Percentiles rank a stretch among this genome's conserved stretches.
phyloP scores from a whole-genome alignment of 441 rosid genomes.

The Croton laevigatus region DNA sequence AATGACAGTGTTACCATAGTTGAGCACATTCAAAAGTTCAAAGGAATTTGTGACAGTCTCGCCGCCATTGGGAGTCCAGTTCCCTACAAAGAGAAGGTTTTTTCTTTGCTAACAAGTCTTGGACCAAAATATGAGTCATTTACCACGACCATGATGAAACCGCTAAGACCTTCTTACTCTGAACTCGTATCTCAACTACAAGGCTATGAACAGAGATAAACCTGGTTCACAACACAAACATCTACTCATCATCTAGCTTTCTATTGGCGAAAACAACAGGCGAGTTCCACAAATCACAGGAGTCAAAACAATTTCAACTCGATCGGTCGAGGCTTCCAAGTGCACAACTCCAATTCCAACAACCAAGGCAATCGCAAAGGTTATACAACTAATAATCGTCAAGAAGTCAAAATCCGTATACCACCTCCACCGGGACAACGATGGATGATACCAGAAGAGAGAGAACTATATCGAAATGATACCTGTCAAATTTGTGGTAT shows the following conservation, averaged over 20 bases:
- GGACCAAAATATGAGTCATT: no score
- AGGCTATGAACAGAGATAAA: not conserved
- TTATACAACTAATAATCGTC: not conserved
- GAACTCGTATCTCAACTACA: no score
- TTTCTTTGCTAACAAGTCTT: not conserved
- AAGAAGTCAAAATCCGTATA: not conserved
- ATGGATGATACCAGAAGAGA: not conserved
- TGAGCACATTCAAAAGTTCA: not conserved
- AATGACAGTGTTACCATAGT: not conserved
- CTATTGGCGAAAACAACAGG: not conserved
- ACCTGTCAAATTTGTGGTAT: not conserved
- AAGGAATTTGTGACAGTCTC: not conserved
- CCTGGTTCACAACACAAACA: not conserved
- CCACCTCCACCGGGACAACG: constrained; percentile 6
- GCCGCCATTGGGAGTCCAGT: not conserved
- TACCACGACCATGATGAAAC: no score
- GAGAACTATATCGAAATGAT: not conserved
- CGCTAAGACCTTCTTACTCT: no score
- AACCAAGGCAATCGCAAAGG: no score
- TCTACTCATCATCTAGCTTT: not conserved
- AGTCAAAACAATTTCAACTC: not conserved
- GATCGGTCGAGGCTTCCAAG: not conserved
- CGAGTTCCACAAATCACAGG: not conserved
- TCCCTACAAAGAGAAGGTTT: not conserved
- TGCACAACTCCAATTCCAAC: no score